Conservation (phyloP, 2,329 filamentous ascomycete genomes). For the Fusarium tupiense region DNA sequence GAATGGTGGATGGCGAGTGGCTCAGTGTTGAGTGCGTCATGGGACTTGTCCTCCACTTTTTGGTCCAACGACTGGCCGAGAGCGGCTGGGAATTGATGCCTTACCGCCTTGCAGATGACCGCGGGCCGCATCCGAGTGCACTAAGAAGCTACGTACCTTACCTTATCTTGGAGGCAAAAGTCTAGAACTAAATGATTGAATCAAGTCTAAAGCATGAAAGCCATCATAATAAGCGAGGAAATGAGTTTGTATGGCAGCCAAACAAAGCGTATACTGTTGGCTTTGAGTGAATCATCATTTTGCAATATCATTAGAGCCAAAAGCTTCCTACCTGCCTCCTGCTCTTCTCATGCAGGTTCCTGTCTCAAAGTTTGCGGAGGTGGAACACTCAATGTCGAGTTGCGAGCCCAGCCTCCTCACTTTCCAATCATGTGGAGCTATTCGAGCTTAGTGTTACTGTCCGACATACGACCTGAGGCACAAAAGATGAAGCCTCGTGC, state of each 20-base stretch:
- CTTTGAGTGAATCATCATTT: background rate
- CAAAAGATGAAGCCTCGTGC: constrained; percentile 57
- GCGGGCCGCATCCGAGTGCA: constrained; percentile 25
- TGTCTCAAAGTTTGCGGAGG: constrained; percentile 9
- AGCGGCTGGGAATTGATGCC: constrained; percentile 36
- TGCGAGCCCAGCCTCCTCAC: constrained; percentile 3
- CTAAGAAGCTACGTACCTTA: constrained; percentile 22
- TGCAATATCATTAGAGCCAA: background rate
- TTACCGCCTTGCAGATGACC: constrained; percentile 38
- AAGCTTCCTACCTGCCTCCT: background rate
- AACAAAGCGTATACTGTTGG: background rate
- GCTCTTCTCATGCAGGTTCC: constrained; percentile 11
- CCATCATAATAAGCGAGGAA: background rate
- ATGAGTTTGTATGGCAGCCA: background rate
- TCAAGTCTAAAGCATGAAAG: background rate
- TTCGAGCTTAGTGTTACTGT: background rate
- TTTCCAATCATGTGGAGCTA: background rate
- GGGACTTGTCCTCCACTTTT: constrained; percentile 45
- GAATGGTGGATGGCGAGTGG: constrained; percentile 41
- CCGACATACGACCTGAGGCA: constrained; percentile 53
- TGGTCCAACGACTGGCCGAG: constrained; percentile 26
- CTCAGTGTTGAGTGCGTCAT: constrained; percentile 50
- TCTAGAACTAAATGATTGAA: constrained; percentile 8
- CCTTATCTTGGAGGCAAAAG: constrained; percentile 15
- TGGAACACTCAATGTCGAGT: background rate